phyloP scores from a whole-genome alignment of 2,329 filamentous ascomycete species.

The Phialocephala sp. region DNA sequence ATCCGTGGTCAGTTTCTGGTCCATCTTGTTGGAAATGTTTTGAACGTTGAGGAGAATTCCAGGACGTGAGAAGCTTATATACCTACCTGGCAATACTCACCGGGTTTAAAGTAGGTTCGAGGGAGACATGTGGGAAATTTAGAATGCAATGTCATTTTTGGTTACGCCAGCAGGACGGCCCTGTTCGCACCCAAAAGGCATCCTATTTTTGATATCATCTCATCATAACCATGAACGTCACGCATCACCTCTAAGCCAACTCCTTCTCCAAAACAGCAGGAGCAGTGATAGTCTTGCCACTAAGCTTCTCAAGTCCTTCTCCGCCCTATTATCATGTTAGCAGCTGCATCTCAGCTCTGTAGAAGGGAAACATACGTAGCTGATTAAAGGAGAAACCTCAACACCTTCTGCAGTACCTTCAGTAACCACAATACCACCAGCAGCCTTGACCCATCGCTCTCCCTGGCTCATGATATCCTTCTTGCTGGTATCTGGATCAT shows the following conservation, averaged over 20 bases:
- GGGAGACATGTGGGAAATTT: no score
- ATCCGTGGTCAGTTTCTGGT: background rate
- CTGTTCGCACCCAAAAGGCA: background rate
- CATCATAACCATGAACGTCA: conserved; percentile 16
- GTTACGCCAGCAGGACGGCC: no score
- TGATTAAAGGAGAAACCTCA: conserved; percentile 90
- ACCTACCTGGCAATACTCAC: background rate
- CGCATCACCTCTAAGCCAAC: conserved; percentile 15
- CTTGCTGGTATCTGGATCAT: conserved; percentile 93
- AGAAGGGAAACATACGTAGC: conserved; percentile 75
- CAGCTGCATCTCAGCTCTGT: conserved; percentile 41
- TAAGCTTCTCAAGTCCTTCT: conserved; percentile 64
- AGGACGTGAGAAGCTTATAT: background rate
- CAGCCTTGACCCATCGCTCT: conserved; percentile 80
- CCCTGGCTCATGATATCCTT: conserved; percentile 90
- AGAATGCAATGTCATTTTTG: no score
- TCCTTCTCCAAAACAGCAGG: conserved; percentile 58
- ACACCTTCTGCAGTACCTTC: conserved; percentile 70
- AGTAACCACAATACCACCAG: conserved; percentile 75
- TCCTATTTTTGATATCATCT: conserved; percentile 18
- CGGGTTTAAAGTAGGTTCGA: background rate
- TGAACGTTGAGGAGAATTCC: background rate
- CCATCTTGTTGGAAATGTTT: background rate
- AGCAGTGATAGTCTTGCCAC: conserved; percentile 57
- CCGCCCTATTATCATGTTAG: conserved; percentile 63